phyloP scores from a whole-genome alignment of 1,284 basidiomycete species.

The Fomitopsis betulina region DNA sequence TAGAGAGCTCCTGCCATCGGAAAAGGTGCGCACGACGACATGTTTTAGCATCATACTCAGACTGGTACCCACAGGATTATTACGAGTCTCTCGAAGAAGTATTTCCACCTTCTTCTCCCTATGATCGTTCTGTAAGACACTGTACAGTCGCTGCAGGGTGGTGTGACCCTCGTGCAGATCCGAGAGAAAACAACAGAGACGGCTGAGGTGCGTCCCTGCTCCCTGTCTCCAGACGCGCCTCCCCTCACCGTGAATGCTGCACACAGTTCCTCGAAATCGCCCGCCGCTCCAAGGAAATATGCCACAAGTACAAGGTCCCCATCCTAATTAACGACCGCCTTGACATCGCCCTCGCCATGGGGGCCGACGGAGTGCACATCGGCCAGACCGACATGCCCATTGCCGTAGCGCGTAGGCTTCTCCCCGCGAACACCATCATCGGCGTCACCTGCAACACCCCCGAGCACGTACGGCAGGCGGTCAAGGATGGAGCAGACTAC shows the following conservation, averaged over 20 bases:
- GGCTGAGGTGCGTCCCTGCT: slow-evolving; percentile 51
- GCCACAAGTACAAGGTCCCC: slow-evolving; percentile 78
- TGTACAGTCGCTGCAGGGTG: slow-evolving; percentile 69
- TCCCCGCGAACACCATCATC: slow-evolving; percentile 72
- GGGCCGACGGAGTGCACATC: slow-evolving; percentile 82
- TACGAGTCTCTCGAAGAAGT: slow-evolving; percentile 78
- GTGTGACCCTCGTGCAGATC: slow-evolving; percentile 88
- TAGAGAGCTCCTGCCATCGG: slow-evolving; percentile 73
- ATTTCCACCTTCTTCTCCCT: slow-evolving; percentile 5
- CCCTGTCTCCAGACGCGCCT: background rate
- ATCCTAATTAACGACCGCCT: slow-evolving; percentile 91
- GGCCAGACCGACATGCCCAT: slow-evolving; percentile 91
- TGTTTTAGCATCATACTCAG: background rate
- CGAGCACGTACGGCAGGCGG: slow-evolving; percentile 57
- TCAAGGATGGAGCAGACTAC: slow-evolving; percentile 71
- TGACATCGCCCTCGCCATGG: slow-evolving; percentile 79
- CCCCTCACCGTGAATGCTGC: too few relatives aligned
- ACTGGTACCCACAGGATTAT: slow-evolving; percentile 52
- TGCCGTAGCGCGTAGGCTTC: slow-evolving; percentile 58
- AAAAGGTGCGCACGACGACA: slow-evolving; percentile 48
- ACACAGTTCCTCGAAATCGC: slow-evolving; percentile 80
- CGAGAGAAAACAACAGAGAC: slow-evolving; percentile 84
- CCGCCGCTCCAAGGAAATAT: slow-evolving; percentile 64
- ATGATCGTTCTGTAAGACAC: slow-evolving; percentile 4
- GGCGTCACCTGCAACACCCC: slow-evolving; percentile 78